A percentile compares a stretch with the other conserved stretches of the same genome.
phyloP scores from a whole-genome alignment of 73 alveolate species.

The Symbiodinium natans region DNA sequence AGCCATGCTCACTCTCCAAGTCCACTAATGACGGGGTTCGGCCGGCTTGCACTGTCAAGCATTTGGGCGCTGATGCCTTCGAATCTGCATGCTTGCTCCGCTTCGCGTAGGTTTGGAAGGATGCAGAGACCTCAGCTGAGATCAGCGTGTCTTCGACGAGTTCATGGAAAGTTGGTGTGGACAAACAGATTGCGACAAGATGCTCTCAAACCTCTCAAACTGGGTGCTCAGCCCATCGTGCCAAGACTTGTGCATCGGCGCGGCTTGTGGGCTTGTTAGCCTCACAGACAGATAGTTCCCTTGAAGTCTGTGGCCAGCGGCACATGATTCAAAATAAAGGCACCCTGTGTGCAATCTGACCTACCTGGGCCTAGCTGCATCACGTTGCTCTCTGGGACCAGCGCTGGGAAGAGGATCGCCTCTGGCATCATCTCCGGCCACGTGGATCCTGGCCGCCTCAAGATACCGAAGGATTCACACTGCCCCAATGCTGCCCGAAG shows the following conservation, averaged over 20 bases:
- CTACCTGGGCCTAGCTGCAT: not conserved
- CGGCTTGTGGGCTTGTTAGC: slow-evolving; percentile 93
- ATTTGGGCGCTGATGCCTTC: not conserved
- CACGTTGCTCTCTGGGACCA: not conserved
- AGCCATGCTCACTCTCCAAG: not conserved
- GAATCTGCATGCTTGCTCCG: slow-evolving; percentile 16
- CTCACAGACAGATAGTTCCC: not conserved
- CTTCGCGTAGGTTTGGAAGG: slow-evolving; percentile 82
- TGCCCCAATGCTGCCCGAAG: too few species aligned
- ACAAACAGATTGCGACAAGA: too few species aligned
- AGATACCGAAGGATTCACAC: not conserved
- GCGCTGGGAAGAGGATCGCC: slow-evolving; percentile 82
- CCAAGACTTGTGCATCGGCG: slow-evolving; percentile 67
- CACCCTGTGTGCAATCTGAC: not conserved
- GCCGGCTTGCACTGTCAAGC: too few species aligned
- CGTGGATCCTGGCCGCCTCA: not conserved
- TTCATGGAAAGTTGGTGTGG: not conserved
- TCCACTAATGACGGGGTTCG: too few species aligned
- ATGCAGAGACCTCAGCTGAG: slow-evolving; percentile 18
- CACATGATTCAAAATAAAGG: not conserved
- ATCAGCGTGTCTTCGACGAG: not conserved
- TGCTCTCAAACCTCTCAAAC: not conserved
- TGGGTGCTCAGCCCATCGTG: slow-evolving; percentile 53
- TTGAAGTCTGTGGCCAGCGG: not conserved
- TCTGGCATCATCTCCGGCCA: slow-evolving; percentile 91